phyloP scores from a whole-genome alignment of 176 grass and related monocot species.

The Bothriochloa decipiens region DNA sequence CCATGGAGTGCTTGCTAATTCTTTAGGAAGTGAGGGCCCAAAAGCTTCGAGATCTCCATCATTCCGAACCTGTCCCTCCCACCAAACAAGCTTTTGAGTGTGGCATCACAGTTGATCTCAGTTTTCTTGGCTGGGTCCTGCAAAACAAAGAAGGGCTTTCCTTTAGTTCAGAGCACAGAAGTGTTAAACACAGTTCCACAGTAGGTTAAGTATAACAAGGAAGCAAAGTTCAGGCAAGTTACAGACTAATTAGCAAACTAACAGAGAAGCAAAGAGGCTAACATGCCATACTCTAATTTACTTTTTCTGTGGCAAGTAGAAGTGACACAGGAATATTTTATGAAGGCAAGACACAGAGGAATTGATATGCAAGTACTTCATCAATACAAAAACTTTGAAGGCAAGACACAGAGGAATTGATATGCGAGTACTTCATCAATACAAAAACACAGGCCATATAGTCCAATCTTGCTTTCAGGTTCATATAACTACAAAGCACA shows the following conservation, averaged over 20 bases:
- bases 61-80: slow-evolving; percentile 76
- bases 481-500: too few species aligned
- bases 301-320: neutral
- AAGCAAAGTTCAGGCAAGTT: neutral
- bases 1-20: slow-evolving; percentile 40
- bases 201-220: neutral
- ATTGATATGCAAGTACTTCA: neutral
- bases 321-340: too few species aligned
- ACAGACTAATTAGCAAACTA: neutral
- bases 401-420: neutral
- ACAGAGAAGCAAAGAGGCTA: neutral
- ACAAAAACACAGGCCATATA: neutral
- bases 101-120: slow-evolving; percentile 74
- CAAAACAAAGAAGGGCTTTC: slow-evolving; percentile 34
- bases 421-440: neutral
- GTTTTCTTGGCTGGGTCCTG: slow-evolving; percentile 70
- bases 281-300: neutral
- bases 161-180: slow-evolving; percentile 7
- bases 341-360: too few species aligned
- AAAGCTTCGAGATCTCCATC: slow-evolving; percentile 63
- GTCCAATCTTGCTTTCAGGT: neutral
- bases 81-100: slow-evolving; percentile 75
- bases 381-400: neutral
- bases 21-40: slow-evolving; percentile 76
- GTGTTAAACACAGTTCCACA: neutral